Conservation (phyloP, 768 basidiomycete species). For the Leccinellum rugosiceps region DNA sequence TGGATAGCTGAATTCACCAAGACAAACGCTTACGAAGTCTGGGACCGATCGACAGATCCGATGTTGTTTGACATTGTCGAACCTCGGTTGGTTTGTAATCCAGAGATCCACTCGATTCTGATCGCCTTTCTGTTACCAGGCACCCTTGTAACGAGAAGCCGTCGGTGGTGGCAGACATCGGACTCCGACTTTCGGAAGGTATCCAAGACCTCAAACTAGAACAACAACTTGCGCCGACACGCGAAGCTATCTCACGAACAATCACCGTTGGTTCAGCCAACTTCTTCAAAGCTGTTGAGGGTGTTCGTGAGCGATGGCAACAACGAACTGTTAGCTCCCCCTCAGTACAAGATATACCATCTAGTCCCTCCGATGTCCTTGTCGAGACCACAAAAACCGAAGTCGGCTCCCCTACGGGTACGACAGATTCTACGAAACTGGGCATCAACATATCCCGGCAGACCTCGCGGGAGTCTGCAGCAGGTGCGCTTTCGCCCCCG, state of each 20-base stretch:
- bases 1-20: slow-evolving; percentile 89
- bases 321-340: slow-evolving; percentile 34
- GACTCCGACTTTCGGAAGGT: slow-evolving; percentile 88
- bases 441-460: slow-evolving; percentile 15
- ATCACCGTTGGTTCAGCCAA: slow-evolving; percentile 69
- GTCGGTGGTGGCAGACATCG: slow-evolving; percentile 86
- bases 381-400: slow-evolving; percentile 33
- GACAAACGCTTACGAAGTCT: slow-evolving; percentile 85
- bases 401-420: slow-evolving; percentile 11
- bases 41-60: slow-evolving; percentile 90
- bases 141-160: slow-evolving; percentile 94
- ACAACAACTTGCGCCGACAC: slow-evolving; percentile 89
- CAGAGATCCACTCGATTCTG: neutral
- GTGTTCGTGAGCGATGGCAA: slow-evolving; percentile 75
- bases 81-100: slow-evolving; percentile 56
- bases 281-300: slow-evolving; percentile 88
- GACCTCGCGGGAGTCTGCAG: slow-evolving; percentile 27
- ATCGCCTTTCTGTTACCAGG: slow-evolving; percentile 36
- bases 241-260: slow-evolving; percentile 83
- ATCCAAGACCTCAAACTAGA: slow-evolving; percentile 92
- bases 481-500: slow-evolving; percentile 5
- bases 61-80: slow-evolving; percentile 94
- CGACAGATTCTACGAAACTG: slow-evolving; percentile 13
- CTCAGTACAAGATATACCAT: slow-evolving; percentile 22
- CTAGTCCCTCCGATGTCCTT: slow-evolving; percentile 19